These are phyloP conservation scores for Danielia reshetovae DNA, from an alignment of 805 yeast genomes.

Conservation along the genomic window DNA sequence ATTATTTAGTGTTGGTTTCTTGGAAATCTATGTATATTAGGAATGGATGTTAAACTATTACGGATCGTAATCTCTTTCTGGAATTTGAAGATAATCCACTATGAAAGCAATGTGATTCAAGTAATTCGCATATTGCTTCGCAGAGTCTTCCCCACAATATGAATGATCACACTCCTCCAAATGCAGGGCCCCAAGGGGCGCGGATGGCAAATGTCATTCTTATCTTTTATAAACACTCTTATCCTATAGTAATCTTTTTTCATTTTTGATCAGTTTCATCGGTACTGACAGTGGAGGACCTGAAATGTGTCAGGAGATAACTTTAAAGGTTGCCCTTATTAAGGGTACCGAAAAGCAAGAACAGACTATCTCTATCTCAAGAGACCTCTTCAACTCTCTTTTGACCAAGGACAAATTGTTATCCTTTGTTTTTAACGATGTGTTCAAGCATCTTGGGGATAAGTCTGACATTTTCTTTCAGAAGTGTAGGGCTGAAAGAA, in stretches of 20 bases:
- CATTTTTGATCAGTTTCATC: no score
- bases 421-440: slow-evolving; percentile 3
- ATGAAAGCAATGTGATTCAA: no score
- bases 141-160: not conserved
- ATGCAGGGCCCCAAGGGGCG: not conserved
- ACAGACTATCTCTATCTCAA: no score
- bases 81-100: no score
- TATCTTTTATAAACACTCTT: no score
- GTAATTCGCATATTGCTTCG: no score
- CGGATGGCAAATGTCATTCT: not conserved
- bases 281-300: no score
- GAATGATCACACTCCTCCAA: not conserved
- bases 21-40: not conserved
- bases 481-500: slow-evolving; percentile 25
- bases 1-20: not conserved
- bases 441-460: not conserved
- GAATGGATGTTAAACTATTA: not conserved
- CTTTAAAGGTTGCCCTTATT: not conserved
- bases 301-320: not conserved
- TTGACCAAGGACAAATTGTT: slow-evolving; percentile 3
- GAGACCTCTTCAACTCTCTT: not conserved
- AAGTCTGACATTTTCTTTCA: slow-evolving; percentile 3
- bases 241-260: no score
- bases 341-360: not conserved
- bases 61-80: no score